Base-by-base conservation (phyloP, 345 rosid genomes). In the Bruguiera sexangula region DNA sequence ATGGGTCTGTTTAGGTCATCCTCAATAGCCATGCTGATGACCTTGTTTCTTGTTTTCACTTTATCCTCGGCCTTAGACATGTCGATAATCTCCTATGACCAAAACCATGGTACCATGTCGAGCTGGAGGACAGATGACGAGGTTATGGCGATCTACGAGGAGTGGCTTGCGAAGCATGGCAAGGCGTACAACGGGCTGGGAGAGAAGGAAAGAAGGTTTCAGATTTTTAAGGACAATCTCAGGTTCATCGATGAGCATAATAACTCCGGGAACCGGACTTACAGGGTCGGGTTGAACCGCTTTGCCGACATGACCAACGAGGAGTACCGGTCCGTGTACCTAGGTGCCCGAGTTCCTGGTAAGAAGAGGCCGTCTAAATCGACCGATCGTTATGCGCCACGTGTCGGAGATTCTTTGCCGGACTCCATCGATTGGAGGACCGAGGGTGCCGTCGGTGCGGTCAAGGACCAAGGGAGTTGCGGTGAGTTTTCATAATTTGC, bases 251-350 rank as follows among this genome's bases (percentile, higher is more conserved):
- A 95, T 32, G 87, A 86, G 48, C 96, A 88, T 68, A 95, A 92
- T 84, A 95, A 92, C 85, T 70, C 78, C 24, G 79, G 71, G 77
- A 78, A 82, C 80, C 90, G 76, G 78, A 80, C 84, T 34, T 95
- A 79, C 69, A 73, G 26, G 69, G 84, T 95, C 50, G 96, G 97
- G 36, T 73, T 89, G 80, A 95, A 81, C 87, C 88, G 84, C 80
- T 95, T 95, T 51, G 96, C 99, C 36, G 97, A 95, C 76, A 74
- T 95, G 62, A 88, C 93, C 65, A 89, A 92, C 78, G 96, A 92
- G 54, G 99, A 95, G 89, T 95, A 86, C 85, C 87, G 92, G 73
- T 78, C 89, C 64, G 80, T 39, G 67, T 88, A 84, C 60, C 72
- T 92, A 60, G 96, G 99, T n/a, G 65, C 78, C 30, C 82, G 83